Conservation (phyloP, 306 rosid genomes). For the Malus sieversii region DNA sequence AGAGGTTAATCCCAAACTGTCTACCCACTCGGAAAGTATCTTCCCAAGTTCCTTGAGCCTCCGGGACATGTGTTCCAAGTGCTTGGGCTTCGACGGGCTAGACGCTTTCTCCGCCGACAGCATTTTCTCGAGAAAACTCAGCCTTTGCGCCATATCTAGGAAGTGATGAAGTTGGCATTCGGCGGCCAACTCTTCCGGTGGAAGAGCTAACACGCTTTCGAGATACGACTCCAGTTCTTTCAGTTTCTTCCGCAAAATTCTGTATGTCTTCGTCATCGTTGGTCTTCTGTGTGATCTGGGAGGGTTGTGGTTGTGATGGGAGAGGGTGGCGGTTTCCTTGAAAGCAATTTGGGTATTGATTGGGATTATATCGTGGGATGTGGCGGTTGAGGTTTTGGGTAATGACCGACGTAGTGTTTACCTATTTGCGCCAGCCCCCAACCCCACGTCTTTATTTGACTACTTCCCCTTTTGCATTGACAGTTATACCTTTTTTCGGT, state of each 20-base stretch:
- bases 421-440: too few relatives aligned
- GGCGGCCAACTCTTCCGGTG: not conserved
- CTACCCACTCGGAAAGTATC: constrained; percentile 10
- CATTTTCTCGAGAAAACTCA: constrained; percentile 24
- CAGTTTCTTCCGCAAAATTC: constrained; percentile 27
- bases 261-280: constrained; percentile 21
- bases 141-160: constrained; percentile 20
- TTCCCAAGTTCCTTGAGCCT: constrained; percentile 15
- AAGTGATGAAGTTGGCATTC: not conserved
- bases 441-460: too few relatives aligned
- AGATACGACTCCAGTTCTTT: constrained; percentile 28
- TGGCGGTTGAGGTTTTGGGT: not conserved
- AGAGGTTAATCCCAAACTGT: not conserved
- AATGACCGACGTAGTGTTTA: not conserved
- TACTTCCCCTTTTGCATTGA: too few relatives aligned
- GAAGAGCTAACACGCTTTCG: not conserved
- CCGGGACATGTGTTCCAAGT: constrained; percentile 15
- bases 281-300: not conserved
- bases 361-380: not conserved
- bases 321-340: not conserved
- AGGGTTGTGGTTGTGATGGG: not conserved
- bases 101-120: constrained; percentile 38
- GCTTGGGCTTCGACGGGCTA: constrained; percentile 20
- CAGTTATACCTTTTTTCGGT: too few relatives aligned
- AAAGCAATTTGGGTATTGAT: not conserved